A percentile compares a stretch with the other conserved stretches of the same genome.
These are phyloP conservation scores for Collybia sp. DNA, from an alignment of 768 basidiomycete genomes.

Conservation along the genomic window DNA sequence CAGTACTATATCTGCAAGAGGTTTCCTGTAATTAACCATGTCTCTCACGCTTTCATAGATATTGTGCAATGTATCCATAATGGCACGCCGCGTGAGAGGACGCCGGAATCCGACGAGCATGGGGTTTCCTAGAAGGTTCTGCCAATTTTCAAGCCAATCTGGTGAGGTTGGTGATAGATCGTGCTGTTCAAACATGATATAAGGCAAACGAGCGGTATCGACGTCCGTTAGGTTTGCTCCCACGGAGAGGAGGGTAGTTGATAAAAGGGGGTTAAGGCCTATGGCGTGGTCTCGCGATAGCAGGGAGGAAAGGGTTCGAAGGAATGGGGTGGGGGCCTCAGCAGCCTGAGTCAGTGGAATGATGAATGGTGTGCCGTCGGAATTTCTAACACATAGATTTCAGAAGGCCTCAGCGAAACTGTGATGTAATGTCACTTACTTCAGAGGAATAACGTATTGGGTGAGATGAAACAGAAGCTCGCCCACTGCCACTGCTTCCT, in stretches of 20 bases:
- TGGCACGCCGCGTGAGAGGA: constrained; percentile 48
- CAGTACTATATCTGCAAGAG: constrained; percentile 49
- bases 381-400: constrained; percentile 23
- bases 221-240: constrained; percentile 65
- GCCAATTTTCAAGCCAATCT: constrained; percentile 70
- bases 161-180: constrained; percentile 68
- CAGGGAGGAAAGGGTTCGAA: constrained; percentile 58
- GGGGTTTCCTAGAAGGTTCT: constrained; percentile 45
- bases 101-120: constrained; percentile 36
- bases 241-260: constrained; percentile 58
- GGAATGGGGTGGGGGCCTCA: constrained; percentile 54
- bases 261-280: constrained; percentile 56
- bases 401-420: neutral
- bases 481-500: constrained; percentile 63
- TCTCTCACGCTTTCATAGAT: constrained; percentile 68
- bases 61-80: constrained; percentile 51
- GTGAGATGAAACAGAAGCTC: constrained; percentile 55
- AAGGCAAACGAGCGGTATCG: constrained; percentile 60
- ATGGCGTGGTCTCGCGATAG: constrained; percentile 59
- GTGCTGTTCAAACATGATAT: constrained; percentile 61
- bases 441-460: constrained; percentile 51
- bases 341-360: constrained; percentile 52
- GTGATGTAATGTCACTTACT: constrained; percentile 34
- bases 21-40: constrained; percentile 58
- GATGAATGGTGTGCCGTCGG: constrained; percentile 37